These are phyloP conservation scores for Pouteria glomerata DNA, from an alignment of 148 eudicot genomes.

Conservation along the genomic window DNA sequence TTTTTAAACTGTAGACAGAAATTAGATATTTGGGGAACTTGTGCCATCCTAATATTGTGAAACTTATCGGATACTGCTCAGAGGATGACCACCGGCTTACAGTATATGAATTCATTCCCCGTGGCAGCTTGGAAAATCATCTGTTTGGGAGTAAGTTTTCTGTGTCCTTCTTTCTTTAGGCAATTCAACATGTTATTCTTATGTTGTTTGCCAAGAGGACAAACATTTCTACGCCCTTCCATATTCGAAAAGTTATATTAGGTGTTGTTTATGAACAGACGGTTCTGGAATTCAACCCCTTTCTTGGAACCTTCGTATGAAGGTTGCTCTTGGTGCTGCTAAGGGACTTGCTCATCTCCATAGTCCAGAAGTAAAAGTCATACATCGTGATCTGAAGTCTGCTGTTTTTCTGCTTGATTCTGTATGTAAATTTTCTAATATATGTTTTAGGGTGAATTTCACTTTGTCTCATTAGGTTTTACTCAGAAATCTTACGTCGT, in stretches of 20 bases:
- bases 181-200: not conserved
- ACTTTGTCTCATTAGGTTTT: too few species aligned
- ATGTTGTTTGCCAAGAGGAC: not conserved
- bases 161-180: not conserved
- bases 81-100: slow-evolving; percentile 72
- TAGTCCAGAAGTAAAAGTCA: slow-evolving; percentile 67
- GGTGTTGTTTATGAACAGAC: slow-evolving; percentile 37
- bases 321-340: too few species aligned
- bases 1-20: slow-evolving; percentile 50
- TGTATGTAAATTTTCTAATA: too few species aligned
- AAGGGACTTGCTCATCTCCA: too few species aligned
- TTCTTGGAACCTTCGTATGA: slow-evolving; percentile 72
- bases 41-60: slow-evolving; percentile 74
- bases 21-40: slow-evolving; percentile 77
- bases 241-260: not conserved
- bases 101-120: too few species aligned
- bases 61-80: too few species aligned
- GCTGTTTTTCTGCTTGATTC: slow-evolving; percentile 78
- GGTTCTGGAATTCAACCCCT: slow-evolving; percentile 57
- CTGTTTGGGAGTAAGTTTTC: slow-evolving; percentile 60
- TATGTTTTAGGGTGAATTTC: too few species aligned
- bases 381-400: too few species aligned
- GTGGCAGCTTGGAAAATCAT: too few species aligned
- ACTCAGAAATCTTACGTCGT: too few species aligned
- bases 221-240: too few species aligned